A percentile compares a stretch with the other conserved stretches of the same genome.
These are phyloP conservation scores for Sugiyamaella grinbergsii DNA, from an alignment of 1,139 yeast genomes.

Conservation along the genomic window DNA sequence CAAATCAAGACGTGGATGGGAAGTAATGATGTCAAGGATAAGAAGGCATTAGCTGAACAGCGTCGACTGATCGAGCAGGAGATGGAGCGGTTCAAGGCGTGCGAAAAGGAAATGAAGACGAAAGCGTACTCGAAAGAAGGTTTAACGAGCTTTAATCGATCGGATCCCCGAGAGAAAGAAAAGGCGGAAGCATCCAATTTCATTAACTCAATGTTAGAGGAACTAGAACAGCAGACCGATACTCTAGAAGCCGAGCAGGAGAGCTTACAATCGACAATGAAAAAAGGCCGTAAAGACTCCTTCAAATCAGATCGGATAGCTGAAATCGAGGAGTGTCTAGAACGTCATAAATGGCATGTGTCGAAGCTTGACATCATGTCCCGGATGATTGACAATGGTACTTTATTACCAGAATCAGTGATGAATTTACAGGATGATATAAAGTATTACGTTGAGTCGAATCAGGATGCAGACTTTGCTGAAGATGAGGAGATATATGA, in stretches of 20 bases:
- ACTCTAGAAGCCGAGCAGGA: conserved; percentile 76
- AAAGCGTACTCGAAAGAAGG: conserved; percentile 97
- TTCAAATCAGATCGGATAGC: conserved; percentile 59
- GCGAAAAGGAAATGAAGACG: conserved; percentile 92
- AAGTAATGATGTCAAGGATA: conserved; percentile 90
- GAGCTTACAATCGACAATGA: conserved; percentile 53
- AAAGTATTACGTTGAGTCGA: conserved; percentile 90
- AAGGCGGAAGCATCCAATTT: conserved; percentile 75
- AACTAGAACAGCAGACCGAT: conserved; percentile 80
- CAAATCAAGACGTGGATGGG: conserved; percentile 96
- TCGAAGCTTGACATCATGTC: conserved; percentile 75
- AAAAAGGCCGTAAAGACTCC: conserved; percentile 60
- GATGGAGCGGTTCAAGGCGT: conserved; percentile 95
- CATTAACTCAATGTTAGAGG: conserved; percentile 74
- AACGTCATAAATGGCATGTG: conserved; percentile 79
- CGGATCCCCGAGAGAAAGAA: conserved; percentile 80
- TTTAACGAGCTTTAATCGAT: conserved; percentile 63
- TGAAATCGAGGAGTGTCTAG: conserved; percentile 64
- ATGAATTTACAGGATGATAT: conserved; percentile 87
- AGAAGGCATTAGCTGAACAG: conserved; percentile 75
- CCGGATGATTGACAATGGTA: conserved; percentile 79
- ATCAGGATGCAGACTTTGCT: conserved; percentile 93
- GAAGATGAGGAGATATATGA: conserved; percentile 96
- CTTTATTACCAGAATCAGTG: conserved; percentile 76
- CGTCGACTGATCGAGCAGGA: conserved; percentile 75